Conservation (phyloP, 352 stramenopile genomes). For the Globisporangium polare region DNA sequence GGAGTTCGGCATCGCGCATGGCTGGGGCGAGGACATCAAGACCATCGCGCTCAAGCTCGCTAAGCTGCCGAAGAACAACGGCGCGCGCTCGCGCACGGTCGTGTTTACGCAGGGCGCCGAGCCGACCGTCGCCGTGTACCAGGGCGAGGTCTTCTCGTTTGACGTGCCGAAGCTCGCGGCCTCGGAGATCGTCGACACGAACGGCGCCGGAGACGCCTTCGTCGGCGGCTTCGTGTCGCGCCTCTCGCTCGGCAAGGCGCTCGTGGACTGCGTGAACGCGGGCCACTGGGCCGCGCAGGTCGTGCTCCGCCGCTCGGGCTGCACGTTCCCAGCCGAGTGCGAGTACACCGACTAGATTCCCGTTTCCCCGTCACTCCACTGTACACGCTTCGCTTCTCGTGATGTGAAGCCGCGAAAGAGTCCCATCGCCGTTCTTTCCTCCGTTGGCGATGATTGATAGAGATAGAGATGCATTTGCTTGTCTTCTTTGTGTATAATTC, state of each 20-base stretch:
- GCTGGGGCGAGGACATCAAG: constrained; percentile 86
- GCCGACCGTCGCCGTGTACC: constrained; percentile 94
- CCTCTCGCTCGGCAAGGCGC: constrained; percentile 75
- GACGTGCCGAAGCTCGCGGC: constrained; percentile 86
- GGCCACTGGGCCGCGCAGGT: constrained; percentile 96
- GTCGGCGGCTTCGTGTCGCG: constrained; percentile 97
- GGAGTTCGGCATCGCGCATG: constrained; percentile 90
- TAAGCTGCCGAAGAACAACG: constrained; percentile 92
- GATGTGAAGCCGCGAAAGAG: constrained; percentile 13
- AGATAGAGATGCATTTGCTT: neutral
- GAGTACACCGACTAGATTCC: constrained; percentile 81
- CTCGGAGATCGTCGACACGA: constrained; percentile 97
- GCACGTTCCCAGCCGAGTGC: constrained; percentile 92
- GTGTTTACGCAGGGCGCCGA: constrained; percentile 98
- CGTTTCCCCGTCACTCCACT: neutral
- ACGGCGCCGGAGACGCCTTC: constrained; percentile 98
- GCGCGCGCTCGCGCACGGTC: constrained; percentile 90
- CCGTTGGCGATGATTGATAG: constrained; percentile 1
- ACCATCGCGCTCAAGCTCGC: constrained; percentile 93
- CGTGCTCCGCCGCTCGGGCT: constrained; percentile 97
- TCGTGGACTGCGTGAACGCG: constrained; percentile 94
- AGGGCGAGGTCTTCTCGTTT: constrained; percentile 92
- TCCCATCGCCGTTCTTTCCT: constrained; percentile 22
- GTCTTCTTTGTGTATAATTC: neutral
- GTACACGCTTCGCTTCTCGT: neutral